Evolutionary conservation across 1,139 yeast species (phyloP), one percentile per base, ranked within the genome.

Genomic region (Keqinozyma sinolaborantium): DNA sequence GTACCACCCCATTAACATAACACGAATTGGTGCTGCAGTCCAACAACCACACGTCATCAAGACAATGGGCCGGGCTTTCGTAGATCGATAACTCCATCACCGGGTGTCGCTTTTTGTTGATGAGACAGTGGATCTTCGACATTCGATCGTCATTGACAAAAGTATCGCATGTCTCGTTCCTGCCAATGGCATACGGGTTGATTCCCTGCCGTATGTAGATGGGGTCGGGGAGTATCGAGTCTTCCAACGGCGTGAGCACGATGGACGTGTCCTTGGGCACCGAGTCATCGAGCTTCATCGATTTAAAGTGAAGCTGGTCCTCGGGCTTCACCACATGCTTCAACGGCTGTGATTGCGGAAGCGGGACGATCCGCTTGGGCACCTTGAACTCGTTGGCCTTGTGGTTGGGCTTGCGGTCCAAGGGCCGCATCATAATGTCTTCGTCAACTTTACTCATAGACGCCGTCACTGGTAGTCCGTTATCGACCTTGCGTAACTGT

Each of bases 1-100:
- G 50, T 29, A 65, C 67, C 10, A 58, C 54, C 4, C 73, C 73
- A 49, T 88, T 86, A 7, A 88, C 71, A 42, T 66, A 75, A 50
- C 96, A 85, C 1, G 85, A 82, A 52, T 88, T 88, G 1, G 95
- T 77, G 32, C 95, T 83, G 39, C 70, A 74, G 48, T 86, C 96
- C 26, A 84, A 58, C 13, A 88, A 60, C 95, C 95, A 87, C n/a
- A 85, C 64, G 48, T 80, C 88, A 36, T 80, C 86, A 3, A 75
- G 58, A 36, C 81, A 77, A 37, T 75, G 73, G 0, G 85, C 86
- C 0, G 86, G 85, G 11, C 83, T 75, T 45, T 79, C 84, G 45
- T 63, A 74, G 7, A 78, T 69, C 25, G 81, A 73, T 6, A 57
- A 47, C 25, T 61, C 62, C 3, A 68, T 64, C 7, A 73, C 70